Conservation (phyloP, 2,329 filamentous ascomycete species). For the Sclerotinia sclerotiorum region DNA sequence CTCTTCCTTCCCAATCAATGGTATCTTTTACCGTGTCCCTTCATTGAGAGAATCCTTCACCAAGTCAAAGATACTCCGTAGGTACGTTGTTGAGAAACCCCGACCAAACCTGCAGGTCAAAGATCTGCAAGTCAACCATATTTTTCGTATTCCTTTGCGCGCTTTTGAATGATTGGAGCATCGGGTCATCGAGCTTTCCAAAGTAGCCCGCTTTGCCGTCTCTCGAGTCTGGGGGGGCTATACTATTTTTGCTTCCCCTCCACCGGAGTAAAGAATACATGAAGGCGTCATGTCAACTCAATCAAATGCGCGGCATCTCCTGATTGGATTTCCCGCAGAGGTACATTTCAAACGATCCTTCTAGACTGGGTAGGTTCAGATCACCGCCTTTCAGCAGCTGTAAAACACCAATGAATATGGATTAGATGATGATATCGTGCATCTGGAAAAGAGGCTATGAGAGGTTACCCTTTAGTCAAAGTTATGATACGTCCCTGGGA, state of each 20-base stretch:
- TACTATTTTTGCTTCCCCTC: neutral
- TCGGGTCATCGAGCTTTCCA: neutral
- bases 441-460: neutral
- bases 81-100: constrained; percentile 11
- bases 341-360: neutral
- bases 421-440: constrained; percentile 1
- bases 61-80: neutral
- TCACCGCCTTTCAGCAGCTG: neutral
- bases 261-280: neutral
- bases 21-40: neutral
- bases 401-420: neutral
- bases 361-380: constrained; percentile 1
- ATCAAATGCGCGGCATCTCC: constrained; percentile 17
- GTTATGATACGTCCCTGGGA: neutral
- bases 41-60: constrained; percentile 1
- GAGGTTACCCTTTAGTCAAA: neutral
- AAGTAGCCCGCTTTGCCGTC: neutral
- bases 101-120: constrained; percentile 16
- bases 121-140: constrained; percentile 1
- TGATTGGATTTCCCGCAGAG: constrained; percentile 9
- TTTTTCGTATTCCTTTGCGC: constrained; percentile 11
- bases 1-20: neutral
- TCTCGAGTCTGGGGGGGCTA: neutral
- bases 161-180: constrained; percentile 7
- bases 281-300: constrained; percentile 13